A percentile compares a stretch with the other conserved stretches of the same genome.
These are phyloP conservation scores for Phytophthora agathidicida DNA, from an alignment of 352 stramenopile species.

Conservation along the genomic window DNA sequence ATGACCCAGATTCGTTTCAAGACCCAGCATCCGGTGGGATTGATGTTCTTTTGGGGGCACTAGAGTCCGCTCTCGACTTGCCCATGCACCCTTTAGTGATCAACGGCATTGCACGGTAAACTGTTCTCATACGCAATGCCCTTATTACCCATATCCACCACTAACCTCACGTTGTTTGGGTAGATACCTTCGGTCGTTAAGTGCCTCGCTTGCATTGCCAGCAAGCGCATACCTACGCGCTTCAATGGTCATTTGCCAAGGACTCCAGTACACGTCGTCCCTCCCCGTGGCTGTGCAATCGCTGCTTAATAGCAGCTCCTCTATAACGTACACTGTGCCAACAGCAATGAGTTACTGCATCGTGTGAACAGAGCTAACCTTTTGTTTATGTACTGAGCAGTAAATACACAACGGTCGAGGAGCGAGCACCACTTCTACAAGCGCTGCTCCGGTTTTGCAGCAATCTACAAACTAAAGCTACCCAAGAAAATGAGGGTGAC, in stretches of 20 bases:
- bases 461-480: conserved; percentile 10
- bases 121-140: not conserved
- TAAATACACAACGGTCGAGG: conserved; percentile 66
- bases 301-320: conserved; percentile 54
- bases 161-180: conserved; percentile 7
- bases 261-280: conserved; percentile 53
- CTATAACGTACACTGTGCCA: conserved; percentile 48
- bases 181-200: conserved; percentile 74
- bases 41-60: conserved; percentile 56
- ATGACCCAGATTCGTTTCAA: conserved; percentile 33
- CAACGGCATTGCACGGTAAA: conserved; percentile 58
- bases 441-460: conserved; percentile 34
- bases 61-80: conserved; percentile 50
- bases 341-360: not conserved
- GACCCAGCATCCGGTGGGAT: conserved; percentile 47
- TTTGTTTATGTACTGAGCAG: conserved; percentile 27
- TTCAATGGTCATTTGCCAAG: conserved; percentile 50
- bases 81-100: conserved; percentile 68
- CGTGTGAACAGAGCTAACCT: not conserved
- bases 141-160: not conserved
- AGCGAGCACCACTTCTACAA: conserved; percentile 52
- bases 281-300: conserved; percentile 52
- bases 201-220: conserved; percentile 57
- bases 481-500: conserved; percentile 41
- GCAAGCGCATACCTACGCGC: conserved; percentile 49